These are phyloP conservation scores for Fusarium sp. DNA, from an alignment of 2,329 filamentous ascomycete genomes.

Conservation along the genomic window DNA sequence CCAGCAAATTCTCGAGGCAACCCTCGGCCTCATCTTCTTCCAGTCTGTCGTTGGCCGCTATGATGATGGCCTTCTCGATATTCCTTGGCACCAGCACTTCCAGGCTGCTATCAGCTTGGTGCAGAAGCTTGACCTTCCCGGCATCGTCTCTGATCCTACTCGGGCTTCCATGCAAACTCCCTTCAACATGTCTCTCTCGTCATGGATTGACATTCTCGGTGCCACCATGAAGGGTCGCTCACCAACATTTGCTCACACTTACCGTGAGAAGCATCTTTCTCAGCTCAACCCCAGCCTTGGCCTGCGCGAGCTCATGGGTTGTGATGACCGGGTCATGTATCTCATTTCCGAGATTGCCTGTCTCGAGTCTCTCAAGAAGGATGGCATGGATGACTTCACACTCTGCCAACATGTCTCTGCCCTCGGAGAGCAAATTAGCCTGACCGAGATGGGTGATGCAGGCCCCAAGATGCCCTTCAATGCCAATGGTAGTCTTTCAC, in stretches of 20 bases:
- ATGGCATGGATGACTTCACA: constrained; percentile 85
- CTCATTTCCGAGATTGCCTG: constrained; percentile 97
- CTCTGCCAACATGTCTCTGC: constrained; percentile 90
- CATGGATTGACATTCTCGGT: constrained; percentile 98
- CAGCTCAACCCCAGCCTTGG: constrained; percentile 71
- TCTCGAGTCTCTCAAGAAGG: constrained; percentile 86
- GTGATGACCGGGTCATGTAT: constrained; percentile 97
- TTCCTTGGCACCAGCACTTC: constrained; percentile 98
- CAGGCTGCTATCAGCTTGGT: constrained; percentile 89
- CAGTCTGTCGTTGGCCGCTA: constrained; percentile 90
- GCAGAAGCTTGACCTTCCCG: constrained; percentile 83
- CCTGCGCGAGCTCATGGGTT: constrained; percentile 94
- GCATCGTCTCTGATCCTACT: constrained; percentile 70
- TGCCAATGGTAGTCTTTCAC: constrained; percentile 79
- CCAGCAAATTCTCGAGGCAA: constrained; percentile 89
- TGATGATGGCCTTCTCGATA: constrained; percentile 87
- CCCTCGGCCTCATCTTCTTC: constrained; percentile 95
- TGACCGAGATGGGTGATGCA: constrained; percentile 76
- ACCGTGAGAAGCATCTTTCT: constrained; percentile 91
- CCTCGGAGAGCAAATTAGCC: constrained; percentile 87
- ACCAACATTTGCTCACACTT: constrained; percentile 92
- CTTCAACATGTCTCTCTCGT: constrained; percentile 94
- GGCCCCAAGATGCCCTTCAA: constrained; percentile 72
- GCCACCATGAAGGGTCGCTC: constrained; percentile 90
- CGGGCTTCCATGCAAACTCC: constrained; percentile 70